Evolutionary conservation across 352 stramenopile genomes (phyloP), one percentile per base, ranked within the genome.

Genomic region (Phytophthora syringae): DNA sequence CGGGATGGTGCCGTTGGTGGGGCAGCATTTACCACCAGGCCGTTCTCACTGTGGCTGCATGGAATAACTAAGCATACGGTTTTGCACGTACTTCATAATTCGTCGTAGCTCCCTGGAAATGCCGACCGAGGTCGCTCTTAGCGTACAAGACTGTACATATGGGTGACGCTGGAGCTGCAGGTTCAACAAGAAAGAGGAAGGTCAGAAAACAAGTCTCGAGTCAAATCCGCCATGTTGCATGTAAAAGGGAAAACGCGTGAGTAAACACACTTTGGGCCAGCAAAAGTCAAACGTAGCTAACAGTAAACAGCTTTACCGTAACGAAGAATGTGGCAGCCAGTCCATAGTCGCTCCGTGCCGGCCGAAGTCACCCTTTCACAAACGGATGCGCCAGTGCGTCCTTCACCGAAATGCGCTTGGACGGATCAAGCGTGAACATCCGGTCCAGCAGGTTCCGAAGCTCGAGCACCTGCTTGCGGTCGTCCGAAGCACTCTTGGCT

Each of bases 341-440:
- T 22, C n/a, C 39, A 6, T 16, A 22, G 39, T 45, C 39, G 16
- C 18, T 25, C 6, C 16, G 9, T 25, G 39, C 24, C 18, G 39
- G 6, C 16, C 27, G 7, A 45, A 45, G 16, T 45, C 18, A 73
- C 22, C 70, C 56, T 56, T 85, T 88, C 50, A 95, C 67, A 51
- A 97, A 97, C 18, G 87, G 84, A 57, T 97, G 89, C 40, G 79
- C 73, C 9, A 97, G 72, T 9, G 89, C 89, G 16, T 96, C 89
- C 5, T 60, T 73, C 13, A 93, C 85, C 0, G 77, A 83, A 44
- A 95, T 84, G 2, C 89, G 84, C 72, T 93, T 95, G 21, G 75
- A 55, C 9, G 91, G 86, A 48, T 97, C 91, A 10, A 97, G 56
- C 18, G 70, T 69, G 48, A 97, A 85, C 77, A 94, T 95, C 21